Percentiles rank a stretch among this genome's conserved stretches.
These are phyloP conservation scores for Lactarius akahatsu DNA, from an alignment of 768 basidiomycete genomes.

Conservation along the genomic window DNA sequence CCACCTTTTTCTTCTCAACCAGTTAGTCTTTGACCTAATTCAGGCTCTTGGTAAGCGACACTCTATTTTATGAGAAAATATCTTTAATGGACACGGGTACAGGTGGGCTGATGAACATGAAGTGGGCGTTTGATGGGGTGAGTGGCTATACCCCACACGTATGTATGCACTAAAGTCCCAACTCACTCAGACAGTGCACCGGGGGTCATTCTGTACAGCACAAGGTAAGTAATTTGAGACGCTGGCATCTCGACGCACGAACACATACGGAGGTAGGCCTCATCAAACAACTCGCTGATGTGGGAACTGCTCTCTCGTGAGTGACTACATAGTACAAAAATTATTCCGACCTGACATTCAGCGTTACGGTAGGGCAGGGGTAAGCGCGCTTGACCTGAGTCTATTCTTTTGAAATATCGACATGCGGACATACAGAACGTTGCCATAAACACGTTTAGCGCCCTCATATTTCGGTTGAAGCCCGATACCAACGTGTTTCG, in stretches of 20 bases:
- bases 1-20: slow-evolving; percentile 35
- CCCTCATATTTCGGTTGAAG: slow-evolving; percentile 39
- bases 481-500: slow-evolving; percentile 34
- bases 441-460: slow-evolving; percentile 42
- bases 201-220: slow-evolving; percentile 17
- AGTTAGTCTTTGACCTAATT: slow-evolving; percentile 34
- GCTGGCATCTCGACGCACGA: not conserved
- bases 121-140: slow-evolving; percentile 39
- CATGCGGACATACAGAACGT: slow-evolving; percentile 34
- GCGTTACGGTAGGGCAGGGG: slow-evolving; percentile 12
- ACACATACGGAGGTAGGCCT: slow-evolving; percentile 13
- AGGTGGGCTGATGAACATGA: slow-evolving; percentile 42
- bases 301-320: slow-evolving; percentile 29
- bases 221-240: slow-evolving; percentile 18
- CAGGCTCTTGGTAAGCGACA: slow-evolving; percentile 33
- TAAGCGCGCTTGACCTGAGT: not conserved
- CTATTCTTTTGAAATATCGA: not conserved
- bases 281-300: slow-evolving; percentile 26
- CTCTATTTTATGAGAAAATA: not conserved
- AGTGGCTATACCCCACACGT: slow-evolving; percentile 21
- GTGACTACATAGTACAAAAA: slow-evolving; percentile 3
- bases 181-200: slow-evolving; percentile 3
- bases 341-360: not conserved
- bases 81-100: slow-evolving; percentile 2
- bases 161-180: not conserved